Evolutionary conservation across 768 basidiomycete species (phyloP).

Genomic region (Russula compacta): DNA sequence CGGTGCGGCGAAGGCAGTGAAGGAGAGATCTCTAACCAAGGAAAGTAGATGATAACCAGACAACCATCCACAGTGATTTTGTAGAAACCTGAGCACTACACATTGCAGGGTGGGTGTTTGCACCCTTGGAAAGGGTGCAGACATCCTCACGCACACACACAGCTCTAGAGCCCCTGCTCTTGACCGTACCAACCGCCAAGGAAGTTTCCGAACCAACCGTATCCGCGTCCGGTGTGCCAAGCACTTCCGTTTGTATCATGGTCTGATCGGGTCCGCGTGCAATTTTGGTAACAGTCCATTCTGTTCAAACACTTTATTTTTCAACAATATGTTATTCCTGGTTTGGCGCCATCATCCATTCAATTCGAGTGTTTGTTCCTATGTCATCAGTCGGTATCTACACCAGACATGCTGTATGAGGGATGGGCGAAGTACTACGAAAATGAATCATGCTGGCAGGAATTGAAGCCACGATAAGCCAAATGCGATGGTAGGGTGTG

Average conservation of each 20-base stretch:
- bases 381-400: neutral
- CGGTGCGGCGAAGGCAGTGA: too few species aligned
- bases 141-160: neutral
- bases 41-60: neutral
- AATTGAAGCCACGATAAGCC: neutral
- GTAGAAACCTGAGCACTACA: too few species aligned
- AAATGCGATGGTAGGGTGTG: neutral
- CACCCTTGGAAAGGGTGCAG: too few species aligned
- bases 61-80: too few species aligned
- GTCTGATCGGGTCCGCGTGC: neutral
- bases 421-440: neutral
- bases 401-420: neutral
- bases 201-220: neutral
- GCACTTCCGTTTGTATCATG: too few species aligned
- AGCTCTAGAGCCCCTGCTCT: neutral
- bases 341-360: neutral
- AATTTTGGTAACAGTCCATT: neutral
- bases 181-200: neutral
- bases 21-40: too few species aligned
- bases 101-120: too few species aligned
- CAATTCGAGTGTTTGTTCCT: neutral
- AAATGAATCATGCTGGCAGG: neutral
- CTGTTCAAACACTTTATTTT: neutral
- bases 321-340: neutral
- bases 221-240: too few species aligned